Percentiles rank a stretch among this genome's conserved stretches.
Conservation (phyloP, 1,139 yeast genomes). For the Taiozyma sp. region DNA sequence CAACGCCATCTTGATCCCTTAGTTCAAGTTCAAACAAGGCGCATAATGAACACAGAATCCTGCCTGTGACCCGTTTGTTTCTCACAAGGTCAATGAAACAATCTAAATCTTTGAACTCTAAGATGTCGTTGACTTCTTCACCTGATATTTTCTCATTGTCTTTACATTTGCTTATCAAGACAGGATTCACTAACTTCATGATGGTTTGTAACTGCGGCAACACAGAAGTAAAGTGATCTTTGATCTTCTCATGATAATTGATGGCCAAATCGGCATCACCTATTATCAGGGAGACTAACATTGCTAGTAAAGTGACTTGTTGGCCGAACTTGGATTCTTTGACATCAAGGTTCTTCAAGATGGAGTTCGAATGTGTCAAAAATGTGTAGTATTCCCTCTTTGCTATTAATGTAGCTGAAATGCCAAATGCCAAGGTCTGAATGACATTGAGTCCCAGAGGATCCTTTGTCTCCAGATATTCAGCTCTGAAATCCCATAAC, state of each 20-base stretch:
- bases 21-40: conserved; percentile 24
- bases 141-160: conserved; percentile 14
- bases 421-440: conserved; percentile 19
- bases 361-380: conserved; percentile 20
- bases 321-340: background rate
- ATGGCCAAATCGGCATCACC: conserved; percentile 21
- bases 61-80: conserved; percentile 25
- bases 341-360: background rate
- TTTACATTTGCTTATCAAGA: conserved; percentile 5
- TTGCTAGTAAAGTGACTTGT: conserved; percentile 14
- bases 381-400: conserved; percentile 29
- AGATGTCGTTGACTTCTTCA: background rate
- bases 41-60: conserved; percentile 28
- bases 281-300: conserved; percentile 18
- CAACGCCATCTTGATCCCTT: conserved; percentile 11
- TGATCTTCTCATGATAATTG: conserved; percentile 4
- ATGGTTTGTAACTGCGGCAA: conserved; percentile 3
- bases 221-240: background rate
- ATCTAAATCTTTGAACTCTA: conserved; percentile 11
- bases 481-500: conserved; percentile 22
- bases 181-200: conserved; percentile 14
- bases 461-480: background rate
- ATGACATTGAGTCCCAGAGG: background rate
- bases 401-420: conserved; percentile 27
- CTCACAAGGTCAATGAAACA: conserved; percentile 20